Conservation (phyloP, 768 basidiomycete genomes). For the Suillus sp. region DNA sequence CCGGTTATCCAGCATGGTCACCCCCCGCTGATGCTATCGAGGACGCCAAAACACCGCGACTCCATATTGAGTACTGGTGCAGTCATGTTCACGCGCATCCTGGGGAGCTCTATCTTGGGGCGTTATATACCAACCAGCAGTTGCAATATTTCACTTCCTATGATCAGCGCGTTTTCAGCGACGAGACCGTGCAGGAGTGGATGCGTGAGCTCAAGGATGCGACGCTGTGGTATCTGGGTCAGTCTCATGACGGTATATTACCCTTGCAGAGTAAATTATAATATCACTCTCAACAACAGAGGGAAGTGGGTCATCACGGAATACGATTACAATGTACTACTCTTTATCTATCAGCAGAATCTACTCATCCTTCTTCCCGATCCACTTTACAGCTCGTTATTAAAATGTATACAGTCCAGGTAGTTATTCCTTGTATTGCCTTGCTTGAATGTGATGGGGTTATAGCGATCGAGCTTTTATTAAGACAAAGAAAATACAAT, state of each 20-base stretch:
- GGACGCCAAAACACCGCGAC: constrained; percentile 6
- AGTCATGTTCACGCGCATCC: constrained; percentile 45
- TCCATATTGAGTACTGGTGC: constrained; percentile 18
- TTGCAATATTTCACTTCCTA: constrained; percentile 39
- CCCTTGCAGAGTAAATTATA: background rate
- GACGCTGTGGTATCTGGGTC: constrained; percentile 28
- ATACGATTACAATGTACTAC: constrained; percentile 1
- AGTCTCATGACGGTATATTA: background rate
- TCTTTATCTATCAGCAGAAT: background rate
- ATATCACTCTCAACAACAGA: background rate
- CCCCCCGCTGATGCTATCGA: background rate
- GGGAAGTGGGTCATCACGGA: background rate
- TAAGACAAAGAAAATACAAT: too few relatives aligned
- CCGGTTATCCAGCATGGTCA: constrained; percentile 8
- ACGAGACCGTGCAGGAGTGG: constrained; percentile 44
- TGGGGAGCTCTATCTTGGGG: constrained; percentile 49
- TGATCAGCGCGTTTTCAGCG: constrained; percentile 47
- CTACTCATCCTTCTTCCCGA: constrained; percentile 56
- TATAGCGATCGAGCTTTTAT: too few relatives aligned
- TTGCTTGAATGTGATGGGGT: too few relatives aligned
- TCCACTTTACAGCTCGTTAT: constrained; percentile 76
- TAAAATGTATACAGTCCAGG: constrained; percentile 77
- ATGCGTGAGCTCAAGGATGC: constrained; percentile 42
- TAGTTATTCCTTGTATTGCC: background rate
- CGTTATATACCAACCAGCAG: constrained; percentile 34